Evolutionary conservation across 2,329 filamentous ascomycete genomes (phyloP).

Genomic region (Penicillium decumbens): DNA sequence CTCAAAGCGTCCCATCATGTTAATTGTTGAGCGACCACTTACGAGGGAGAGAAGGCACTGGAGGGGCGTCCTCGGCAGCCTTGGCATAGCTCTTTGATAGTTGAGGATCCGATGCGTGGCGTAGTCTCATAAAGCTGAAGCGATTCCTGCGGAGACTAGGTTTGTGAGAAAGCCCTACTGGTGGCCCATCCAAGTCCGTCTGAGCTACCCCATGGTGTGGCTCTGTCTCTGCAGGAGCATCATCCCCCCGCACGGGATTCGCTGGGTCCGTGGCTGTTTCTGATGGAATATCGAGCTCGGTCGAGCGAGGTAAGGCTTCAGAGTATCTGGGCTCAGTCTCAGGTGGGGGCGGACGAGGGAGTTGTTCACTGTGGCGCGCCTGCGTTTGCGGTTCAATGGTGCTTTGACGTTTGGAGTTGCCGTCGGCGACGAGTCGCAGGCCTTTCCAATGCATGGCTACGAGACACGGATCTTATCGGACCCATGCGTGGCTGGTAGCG

Average conservation of each 20-base stretch:
- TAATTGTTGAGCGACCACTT: slow-evolving; percentile 19
- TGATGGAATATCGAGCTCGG: slow-evolving; percentile 10
- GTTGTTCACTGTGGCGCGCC: slow-evolving; percentile 36
- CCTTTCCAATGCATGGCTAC: slow-evolving; percentile 42
- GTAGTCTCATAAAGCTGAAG: slow-evolving; percentile 71
- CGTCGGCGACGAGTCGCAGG: slow-evolving; percentile 34
- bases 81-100: slow-evolving; percentile 67
- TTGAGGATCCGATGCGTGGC: slow-evolving; percentile 90
- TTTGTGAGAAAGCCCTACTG: slow-evolving; percentile 15
- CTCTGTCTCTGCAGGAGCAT: slow-evolving; percentile 11
- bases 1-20: neutral
- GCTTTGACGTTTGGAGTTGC: slow-evolving; percentile 34
- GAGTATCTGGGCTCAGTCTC: slow-evolving; percentile 31
- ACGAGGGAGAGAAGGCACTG: slow-evolving; percentile 40
- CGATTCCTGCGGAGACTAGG: slow-evolving; percentile 41
- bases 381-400: slow-evolving; percentile 27
- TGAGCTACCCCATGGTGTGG: slow-evolving; percentile 15
- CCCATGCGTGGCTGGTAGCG: slow-evolving; percentile 15
- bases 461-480: slow-evolving; percentile 17
- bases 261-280: slow-evolving; percentile 14
- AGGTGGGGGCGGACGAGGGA: slow-evolving; percentile 32
- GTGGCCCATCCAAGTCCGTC: slow-evolving; percentile 15
- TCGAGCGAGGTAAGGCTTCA: slow-evolving; percentile 33
- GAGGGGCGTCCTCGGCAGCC: slow-evolving; percentile 54
- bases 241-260: slow-evolving; percentile 10